Evolutionary conservation across 176 grass and related monocot species (phyloP), one percentile per base, ranked within the genome.

Genomic region (Juncus effusus): DNA sequence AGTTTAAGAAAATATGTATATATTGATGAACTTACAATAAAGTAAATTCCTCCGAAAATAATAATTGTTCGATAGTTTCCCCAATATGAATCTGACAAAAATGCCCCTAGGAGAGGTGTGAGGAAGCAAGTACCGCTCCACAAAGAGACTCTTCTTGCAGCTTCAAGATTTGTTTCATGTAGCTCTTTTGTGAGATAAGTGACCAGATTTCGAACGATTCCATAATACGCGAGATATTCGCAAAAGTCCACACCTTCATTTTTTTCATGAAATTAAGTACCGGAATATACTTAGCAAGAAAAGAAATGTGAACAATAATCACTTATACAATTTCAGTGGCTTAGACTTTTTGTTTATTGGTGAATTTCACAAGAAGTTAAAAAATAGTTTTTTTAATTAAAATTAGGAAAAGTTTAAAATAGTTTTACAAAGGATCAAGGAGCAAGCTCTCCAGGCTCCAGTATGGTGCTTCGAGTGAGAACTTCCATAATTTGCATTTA

Each of bases 71-170:
- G 63, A 42, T 86, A 79, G 10, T 74, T 77, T 14, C 87, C 87
- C 80, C 66, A 86, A 10, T 86, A 90, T 10, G 87, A 75, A 74
- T 90, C 87, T 62, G 87, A 82, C 61, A 90, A 71, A 65, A 86
- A 76, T 35, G 83, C 83, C 40, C 87, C 83, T 3, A 90, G 12
- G 4, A 90, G 76, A 0, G 87, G 68, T 3, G 80, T 83, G 28
- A 90, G 80, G 59, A 83, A 86, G 64, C 83, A 80, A 3, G 73
- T 86, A 16, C 83, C 87, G 16, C 80, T 54, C 87, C 87, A 90
- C 6, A 67, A 74, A 36, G 87, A 72, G 0, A 80, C 74, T 35
- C 83, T 90, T 62, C 79, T 86, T 3, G 87, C 87, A 0, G 83
- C 87, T 4, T 45, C 1, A 7, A 81, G 16, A 39, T 83, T 90